Evolutionary conservation across 768 basidiomycete species (phyloP).

Genomic region (Mycena haematopus): DNA sequence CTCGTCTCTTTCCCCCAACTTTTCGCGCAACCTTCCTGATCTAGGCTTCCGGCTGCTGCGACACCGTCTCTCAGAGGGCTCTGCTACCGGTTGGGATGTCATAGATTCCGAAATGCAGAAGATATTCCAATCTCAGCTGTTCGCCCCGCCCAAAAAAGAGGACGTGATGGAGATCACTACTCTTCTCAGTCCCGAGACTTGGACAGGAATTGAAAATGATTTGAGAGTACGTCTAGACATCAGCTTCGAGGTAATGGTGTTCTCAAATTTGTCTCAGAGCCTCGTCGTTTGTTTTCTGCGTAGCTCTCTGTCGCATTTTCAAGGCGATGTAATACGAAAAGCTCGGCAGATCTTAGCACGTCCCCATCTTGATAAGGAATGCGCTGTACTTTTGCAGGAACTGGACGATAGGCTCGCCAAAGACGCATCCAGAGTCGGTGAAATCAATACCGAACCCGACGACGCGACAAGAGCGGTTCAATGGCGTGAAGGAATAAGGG

Average conservation of each 20-base stretch:
- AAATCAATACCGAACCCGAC: background rate
- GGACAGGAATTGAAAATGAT: conserved; percentile 41
- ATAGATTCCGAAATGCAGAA: conserved; percentile 40
- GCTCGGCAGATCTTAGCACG: conserved; percentile 30
- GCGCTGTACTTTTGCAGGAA: conserved; percentile 11
- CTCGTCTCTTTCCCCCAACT: conserved; percentile 31
- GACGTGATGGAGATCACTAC: conserved; percentile 46
- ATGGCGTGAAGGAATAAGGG: conserved; percentile 45
- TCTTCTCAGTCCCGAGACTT: conserved; percentile 44
- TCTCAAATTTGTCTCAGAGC: conserved; percentile 14
- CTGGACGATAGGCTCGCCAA: conserved; percentile 21
- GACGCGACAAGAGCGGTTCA: conserved; percentile 10
- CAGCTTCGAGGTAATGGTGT: conserved; percentile 3
- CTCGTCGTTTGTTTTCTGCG: conserved; percentile 40
- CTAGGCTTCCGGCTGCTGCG: conserved; percentile 49
- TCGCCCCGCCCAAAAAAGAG: conserved; percentile 36
- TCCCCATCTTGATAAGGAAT: conserved; percentile 11
- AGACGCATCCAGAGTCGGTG: background rate
- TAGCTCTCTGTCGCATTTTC: conserved; percentile 37
- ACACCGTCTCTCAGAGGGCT: conserved; percentile 51
- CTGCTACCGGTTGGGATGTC: conserved; percentile 44
- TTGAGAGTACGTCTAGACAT: conserved; percentile 37
- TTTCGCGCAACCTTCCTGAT: conserved; percentile 40
- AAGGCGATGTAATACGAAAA: conserved; percentile 32
- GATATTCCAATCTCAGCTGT: conserved; percentile 30